phyloP scores from a whole-genome alignment of 2,329 filamentous ascomycete species.

The Botrytis fabae region DNA sequence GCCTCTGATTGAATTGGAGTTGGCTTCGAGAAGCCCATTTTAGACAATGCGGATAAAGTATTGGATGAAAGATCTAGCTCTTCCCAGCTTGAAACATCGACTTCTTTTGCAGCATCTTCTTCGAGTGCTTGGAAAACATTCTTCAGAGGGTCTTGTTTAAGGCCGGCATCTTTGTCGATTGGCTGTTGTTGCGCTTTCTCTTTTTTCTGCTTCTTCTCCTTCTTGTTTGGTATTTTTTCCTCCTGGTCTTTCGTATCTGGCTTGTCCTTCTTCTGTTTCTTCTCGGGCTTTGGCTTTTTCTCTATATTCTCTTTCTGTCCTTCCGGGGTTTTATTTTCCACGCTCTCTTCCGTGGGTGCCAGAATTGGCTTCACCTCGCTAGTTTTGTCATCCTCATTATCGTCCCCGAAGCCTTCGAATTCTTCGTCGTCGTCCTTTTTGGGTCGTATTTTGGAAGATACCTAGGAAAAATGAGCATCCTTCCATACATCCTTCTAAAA shows the following conservation, averaged over 20 bases:
- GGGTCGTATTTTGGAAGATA: conserved; percentile 34
- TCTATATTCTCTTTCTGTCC: neutral
- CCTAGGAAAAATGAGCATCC: conserved; percentile 30
- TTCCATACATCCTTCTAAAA: conserved; percentile 19
- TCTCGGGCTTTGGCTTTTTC: conserved; percentile 28
- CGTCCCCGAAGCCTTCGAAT: conserved; percentile 52
- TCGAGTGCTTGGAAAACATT: conserved; percentile 48
- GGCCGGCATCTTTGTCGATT: conserved; percentile 29
- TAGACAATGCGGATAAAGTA: conserved; percentile 72
- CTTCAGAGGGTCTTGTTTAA: conserved; percentile 31
- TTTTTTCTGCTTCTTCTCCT: conserved; percentile 38
- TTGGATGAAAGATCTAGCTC: conserved; percentile 70
- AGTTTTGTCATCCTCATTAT: conserved; percentile 43
- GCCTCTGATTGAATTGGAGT: conserved; percentile 77
- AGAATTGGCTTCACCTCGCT: conserved; percentile 29
- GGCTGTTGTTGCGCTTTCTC: conserved; percentile 37
- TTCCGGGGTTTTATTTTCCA: neutral
- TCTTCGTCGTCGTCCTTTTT: conserved; percentile 54
- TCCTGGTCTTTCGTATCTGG: conserved; percentile 32
- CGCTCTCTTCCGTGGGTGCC: conserved; percentile 31
- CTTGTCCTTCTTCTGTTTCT: conserved; percentile 24
- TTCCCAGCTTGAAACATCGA: conserved; percentile 78
- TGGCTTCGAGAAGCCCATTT: conserved; percentile 76
- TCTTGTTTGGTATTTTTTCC: conserved; percentile 26
- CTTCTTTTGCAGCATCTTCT: conserved; percentile 57